These are phyloP conservation scores for Ogataea pini DNA, from an alignment of 805 yeast species.

Conservation along the genomic window DNA sequence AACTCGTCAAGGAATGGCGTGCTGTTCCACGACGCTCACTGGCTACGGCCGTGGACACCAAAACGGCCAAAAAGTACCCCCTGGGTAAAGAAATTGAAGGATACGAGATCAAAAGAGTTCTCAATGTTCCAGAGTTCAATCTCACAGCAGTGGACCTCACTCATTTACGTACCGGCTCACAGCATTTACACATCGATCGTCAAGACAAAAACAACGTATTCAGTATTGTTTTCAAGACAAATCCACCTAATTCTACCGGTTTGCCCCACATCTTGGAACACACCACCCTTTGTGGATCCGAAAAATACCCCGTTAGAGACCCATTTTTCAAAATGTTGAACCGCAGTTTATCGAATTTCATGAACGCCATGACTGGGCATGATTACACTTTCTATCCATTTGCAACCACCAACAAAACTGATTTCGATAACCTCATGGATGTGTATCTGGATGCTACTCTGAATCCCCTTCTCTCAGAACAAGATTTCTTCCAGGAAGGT, in stretches of 20 bases:
- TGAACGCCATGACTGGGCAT: slow-evolving; percentile 99
- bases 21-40: neutral
- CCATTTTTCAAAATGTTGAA: slow-evolving; percentile 98
- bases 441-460: slow-evolving; percentile 88
- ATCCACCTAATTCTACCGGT: slow-evolving; percentile 94
- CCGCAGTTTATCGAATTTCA: slow-evolving; percentile 89
- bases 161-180: slow-evolving; percentile 71
- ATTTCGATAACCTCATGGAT: slow-evolving; percentile 78
- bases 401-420: slow-evolving; percentile 86
- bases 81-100: slow-evolving; percentile 66
- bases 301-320: slow-evolving; percentile 89
- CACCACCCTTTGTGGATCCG: slow-evolving; percentile 92
- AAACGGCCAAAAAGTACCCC: slow-evolving; percentile 49
- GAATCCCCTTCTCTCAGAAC: slow-evolving; percentile 72
- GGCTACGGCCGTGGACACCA: slow-evolving; percentile 9
- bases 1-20: neutral
- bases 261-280: slow-evolving; percentile 96
- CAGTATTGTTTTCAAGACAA: slow-evolving; percentile 85
- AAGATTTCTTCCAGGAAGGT: slow-evolving; percentile 93
- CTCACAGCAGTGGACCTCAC: slow-evolving; percentile 72
- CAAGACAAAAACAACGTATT: slow-evolving; percentile 86
- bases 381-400: slow-evolving; percentile 96
- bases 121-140: slow-evolving; percentile 78
- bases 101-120: slow-evolving; percentile 60
- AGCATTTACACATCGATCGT: slow-evolving; percentile 83